Conservation (phyloP, 2,329 filamentous ascomycete species). For the Metarhizium brunneum region DNA sequence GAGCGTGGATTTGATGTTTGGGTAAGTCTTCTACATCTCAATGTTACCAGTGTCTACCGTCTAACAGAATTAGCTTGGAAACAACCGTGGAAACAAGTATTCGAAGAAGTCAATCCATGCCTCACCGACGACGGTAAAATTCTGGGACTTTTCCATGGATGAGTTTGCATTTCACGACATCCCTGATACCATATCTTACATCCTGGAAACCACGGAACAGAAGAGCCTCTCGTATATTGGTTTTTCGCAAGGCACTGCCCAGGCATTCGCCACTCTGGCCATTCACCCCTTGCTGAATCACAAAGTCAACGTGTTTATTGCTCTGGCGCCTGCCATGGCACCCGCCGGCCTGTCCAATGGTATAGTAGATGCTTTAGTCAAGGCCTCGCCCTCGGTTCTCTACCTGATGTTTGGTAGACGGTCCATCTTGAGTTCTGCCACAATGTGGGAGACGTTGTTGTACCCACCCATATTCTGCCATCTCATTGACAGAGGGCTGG, state of each 20-base stretch:
- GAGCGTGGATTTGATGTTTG: conserved; percentile 94
- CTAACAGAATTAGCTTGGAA: conserved; percentile 57
- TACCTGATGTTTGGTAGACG: conserved; percentile 89
- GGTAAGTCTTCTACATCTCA: conserved; percentile 38
- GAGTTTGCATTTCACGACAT: conserved; percentile 98
- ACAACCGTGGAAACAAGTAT: conserved; percentile 98
- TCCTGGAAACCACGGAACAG: conserved; percentile 74
- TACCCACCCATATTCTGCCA: conserved; percentile 91
- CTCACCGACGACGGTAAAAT: conserved; percentile 65
- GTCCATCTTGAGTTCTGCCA: conserved; percentile 83
- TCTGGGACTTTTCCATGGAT: conserved; percentile 98
- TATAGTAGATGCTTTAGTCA: conserved; percentile 86
- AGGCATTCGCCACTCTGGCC: conserved; percentile 87
- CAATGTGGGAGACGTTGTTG: conserved; percentile 94
- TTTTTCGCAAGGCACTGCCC: conserved; percentile 93
- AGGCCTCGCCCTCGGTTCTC: conserved; percentile 83
- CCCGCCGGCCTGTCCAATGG: conserved; percentile 84
- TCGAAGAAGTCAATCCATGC: conserved; percentile 82
- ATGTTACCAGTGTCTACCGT: background rate
- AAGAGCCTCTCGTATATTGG: conserved; percentile 88
- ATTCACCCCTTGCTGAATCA: conserved; percentile 89
- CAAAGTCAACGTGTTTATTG: conserved; percentile 93
- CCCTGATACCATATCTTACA: conserved; percentile 86
- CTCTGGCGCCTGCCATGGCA: conserved; percentile 91
- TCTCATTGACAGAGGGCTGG: conserved; percentile 71